A percentile compares a stretch with the other conserved stretches of the same genome.
These are phyloP conservation scores for Cyphellophora europaea DNA, from an alignment of 2,329 filamentous ascomycete genomes.

Conservation along the genomic window DNA sequence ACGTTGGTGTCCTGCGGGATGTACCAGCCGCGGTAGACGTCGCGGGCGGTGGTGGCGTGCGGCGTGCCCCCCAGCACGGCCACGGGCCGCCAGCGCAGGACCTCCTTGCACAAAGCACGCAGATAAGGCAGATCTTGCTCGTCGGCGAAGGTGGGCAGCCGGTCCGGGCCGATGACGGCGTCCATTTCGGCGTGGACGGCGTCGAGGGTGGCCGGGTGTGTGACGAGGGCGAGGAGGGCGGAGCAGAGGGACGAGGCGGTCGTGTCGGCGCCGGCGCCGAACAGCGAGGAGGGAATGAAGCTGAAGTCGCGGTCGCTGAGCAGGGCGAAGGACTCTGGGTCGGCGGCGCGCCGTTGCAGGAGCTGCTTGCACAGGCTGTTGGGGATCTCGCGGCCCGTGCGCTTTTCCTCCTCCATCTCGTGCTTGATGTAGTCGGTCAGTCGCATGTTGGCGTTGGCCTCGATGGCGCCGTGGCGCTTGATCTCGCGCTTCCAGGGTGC, in stretches of 20 bases:
- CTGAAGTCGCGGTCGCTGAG: slow-evolving; percentile 28
- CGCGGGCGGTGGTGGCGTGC: slow-evolving; percentile 31
- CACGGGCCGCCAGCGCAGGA: slow-evolving; percentile 27
- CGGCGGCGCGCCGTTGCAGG: slow-evolving; percentile 25
- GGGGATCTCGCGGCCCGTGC: slow-evolving; percentile 21
- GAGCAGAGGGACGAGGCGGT: slow-evolving; percentile 31
- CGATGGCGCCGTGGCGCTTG: slow-evolving; percentile 19
- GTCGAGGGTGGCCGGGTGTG: slow-evolving; percentile 40
- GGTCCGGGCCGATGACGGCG: slow-evolving; percentile 27
- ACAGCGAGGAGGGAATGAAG: slow-evolving; percentile 32
- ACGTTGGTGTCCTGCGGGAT: slow-evolving; percentile 38
- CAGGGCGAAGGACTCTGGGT: slow-evolving; percentile 24
- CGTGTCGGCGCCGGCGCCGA: slow-evolving; percentile 33
- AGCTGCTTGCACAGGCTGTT: slow-evolving; percentile 36
- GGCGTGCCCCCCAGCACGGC: slow-evolving; percentile 26
- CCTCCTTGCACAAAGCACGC: slow-evolving; percentile 29
- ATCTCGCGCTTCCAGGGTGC: slow-evolving; percentile 25
- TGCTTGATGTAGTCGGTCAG: slow-evolving; percentile 30
- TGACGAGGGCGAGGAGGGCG: slow-evolving; percentile 44
- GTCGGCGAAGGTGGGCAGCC: slow-evolving; percentile 29
- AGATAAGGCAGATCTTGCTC: slow-evolving; percentile 27
- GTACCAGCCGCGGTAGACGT: slow-evolving; percentile 38
- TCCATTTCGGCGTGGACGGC: slow-evolving; percentile 37
- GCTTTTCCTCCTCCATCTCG: slow-evolving; percentile 20
- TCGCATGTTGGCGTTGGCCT: slow-evolving; percentile 20